Evolutionary conservation across 2,329 filamentous ascomycete genomes (phyloP), one percentile per base, ranked within the genome.

Genomic region (Trichoderma simmonsii): DNA sequence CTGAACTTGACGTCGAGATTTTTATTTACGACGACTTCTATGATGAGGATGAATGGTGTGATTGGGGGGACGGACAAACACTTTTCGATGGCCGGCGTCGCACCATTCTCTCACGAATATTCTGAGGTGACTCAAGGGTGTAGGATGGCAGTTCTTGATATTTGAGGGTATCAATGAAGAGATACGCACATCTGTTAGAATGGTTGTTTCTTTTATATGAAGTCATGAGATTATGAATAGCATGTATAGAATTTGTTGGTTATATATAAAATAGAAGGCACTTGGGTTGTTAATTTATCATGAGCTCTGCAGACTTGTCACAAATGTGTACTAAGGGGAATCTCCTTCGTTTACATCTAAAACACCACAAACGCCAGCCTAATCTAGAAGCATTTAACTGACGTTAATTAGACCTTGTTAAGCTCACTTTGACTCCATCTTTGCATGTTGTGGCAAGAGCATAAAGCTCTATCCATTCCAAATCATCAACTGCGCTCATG

Each of bases 361-460:
- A 21, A 54, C 48, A 54, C 48, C 21, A 24, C 11, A 24, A 54
- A 54, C 48, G 48, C 48, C 21, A 54, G 48, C 21, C 21, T 24
- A 54, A 54, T 14, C 48, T 24, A 54, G 11, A 24, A 24, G 11
- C 4, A 12, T 6, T 24, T 6, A 30, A 30, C 21, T 18, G 14
- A 9, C 11, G 4, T 4, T 2, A 3, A 14, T 64, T 11, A 71
- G 6, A 7, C 24, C 60, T 64, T 11, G 24, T 43, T 18, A 71
- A n/a, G 9, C 70, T 72, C 6, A 78, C 76, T 14, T 74, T 63
- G 6, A 77, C 75, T 8, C 81, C 80, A 57, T 81, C 78, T 63
- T 78, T 81, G 11, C 80, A 81, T 8, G 79, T 81, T 18, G 79
- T 74, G 6, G 79, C 79, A 64, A 82, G 73, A 3, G 80, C 80